Percentiles rank a stretch among this genome's conserved stretches.
Conservation (phyloP, 257 asterid genomes). For the Gynochthodes officinalis region DNA sequence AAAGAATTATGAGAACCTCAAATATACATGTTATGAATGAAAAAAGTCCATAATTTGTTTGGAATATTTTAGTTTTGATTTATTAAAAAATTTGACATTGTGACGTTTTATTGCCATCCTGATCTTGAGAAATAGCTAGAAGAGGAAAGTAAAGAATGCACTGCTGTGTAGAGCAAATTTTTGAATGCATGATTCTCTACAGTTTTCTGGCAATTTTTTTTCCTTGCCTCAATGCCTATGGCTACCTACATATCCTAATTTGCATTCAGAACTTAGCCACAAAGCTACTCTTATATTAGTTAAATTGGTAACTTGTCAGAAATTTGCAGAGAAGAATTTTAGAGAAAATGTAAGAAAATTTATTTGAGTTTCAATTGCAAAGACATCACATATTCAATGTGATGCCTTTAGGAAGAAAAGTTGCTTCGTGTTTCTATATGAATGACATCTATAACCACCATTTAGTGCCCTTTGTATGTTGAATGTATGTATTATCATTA, state of each 20-base stretch:
- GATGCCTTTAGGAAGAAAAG: neutral
- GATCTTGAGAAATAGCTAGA: neutral
- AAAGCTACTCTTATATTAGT: neutral
- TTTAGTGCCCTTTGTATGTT: neutral
- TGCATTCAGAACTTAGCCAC: neutral
- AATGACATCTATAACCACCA: neutral
- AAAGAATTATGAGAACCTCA: neutral
- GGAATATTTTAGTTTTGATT: neutral
- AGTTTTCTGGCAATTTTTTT: neutral
- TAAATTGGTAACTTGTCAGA: neutral
- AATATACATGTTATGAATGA: neutral
- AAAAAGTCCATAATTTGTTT: neutral
- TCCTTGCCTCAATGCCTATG: neutral
- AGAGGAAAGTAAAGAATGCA: neutral
- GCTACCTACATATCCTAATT: neutral
- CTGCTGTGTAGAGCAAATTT: neutral
- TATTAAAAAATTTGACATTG: neutral
- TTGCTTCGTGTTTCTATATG: neutral
- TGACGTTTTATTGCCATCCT: neutral
- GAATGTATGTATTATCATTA: neutral
- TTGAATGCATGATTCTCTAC: neutral
- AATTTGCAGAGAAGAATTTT: neutral
- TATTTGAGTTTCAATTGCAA: neutral
- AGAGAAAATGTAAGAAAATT: neutral
- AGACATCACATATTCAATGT: conserved; percentile 3